Base-by-base conservation (phyloP, 306 rosid species). In the Crataegus laevigata region DNA sequence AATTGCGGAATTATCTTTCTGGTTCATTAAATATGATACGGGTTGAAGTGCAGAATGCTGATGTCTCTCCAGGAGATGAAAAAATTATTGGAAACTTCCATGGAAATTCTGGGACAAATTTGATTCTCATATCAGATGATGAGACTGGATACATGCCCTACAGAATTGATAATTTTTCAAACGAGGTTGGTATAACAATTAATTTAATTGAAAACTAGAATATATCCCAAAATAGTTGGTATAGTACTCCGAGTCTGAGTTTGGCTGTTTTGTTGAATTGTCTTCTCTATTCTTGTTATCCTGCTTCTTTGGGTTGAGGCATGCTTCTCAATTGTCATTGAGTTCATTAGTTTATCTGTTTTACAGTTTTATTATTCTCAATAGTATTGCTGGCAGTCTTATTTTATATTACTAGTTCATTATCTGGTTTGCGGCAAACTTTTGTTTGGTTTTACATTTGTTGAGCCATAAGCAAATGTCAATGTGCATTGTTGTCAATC, bases 1-100 rank as follows among this genome's bases (percentile, higher is more conserved):
- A 94, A 86, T 80, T 91, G 89, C 87, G 93, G 74, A 90, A 91
- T 77, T 85, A 85, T 79, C 89, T 88, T 25, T 83, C 88, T 77
- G 92, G 92, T 73, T 82, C 87, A 55, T 84, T 88, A 78, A 85
- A 87, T 68, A 89, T 91, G 89, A 79, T 94, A 65, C 87, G 97
- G 67, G 94, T 89, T 73, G 98, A 94, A 86, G 96, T 94, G 79
- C 98, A 94, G 83, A 91, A 94, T 83, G 98, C 94, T 76, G 98
- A 91, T 83, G 90, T 91, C 71, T 91, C 96, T 29, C 73, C 80
- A 83, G 91, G 84, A 76, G 90, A 89, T 80, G 94, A 91, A 76
- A 90, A 87, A 71, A 80, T 90, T 72, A 90, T 88, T 81, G 97
- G 98, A 81, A 94, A 82, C 80, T 83, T 90, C 82, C 91, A 88